Conservation (phyloP, 1,139 yeast species). For the Saccharomyces pastorianus region DNA sequence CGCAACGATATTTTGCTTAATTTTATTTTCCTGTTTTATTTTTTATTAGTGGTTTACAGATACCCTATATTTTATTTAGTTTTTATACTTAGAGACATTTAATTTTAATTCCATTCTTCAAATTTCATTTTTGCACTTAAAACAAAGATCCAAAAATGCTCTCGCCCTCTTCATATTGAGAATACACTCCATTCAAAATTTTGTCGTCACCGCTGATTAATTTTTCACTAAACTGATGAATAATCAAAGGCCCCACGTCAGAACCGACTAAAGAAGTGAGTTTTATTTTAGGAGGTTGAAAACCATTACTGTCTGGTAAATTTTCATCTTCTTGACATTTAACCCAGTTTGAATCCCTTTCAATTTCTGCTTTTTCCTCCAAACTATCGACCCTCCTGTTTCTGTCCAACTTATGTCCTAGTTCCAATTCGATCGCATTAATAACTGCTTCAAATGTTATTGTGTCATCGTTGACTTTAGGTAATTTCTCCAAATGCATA, state of each 20-base stretch:
- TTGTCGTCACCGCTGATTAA: constrained; percentile 4
- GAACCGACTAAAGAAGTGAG: constrained; percentile 28
- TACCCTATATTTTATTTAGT: background rate
- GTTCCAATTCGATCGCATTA: constrained; percentile 22
- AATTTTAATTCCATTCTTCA: background rate
- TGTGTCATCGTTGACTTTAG: constrained; percentile 19
- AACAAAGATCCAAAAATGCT: background rate
- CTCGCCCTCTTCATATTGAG: background rate
- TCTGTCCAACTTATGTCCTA: constrained; percentile 18
- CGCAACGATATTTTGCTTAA: background rate
- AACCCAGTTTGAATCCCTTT: constrained; percentile 28
- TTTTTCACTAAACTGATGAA: constrained; percentile 24
- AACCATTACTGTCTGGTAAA: constrained; percentile 7
- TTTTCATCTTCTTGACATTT: constrained; percentile 22
- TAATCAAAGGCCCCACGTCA: constrained; percentile 25
- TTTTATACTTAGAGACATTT: background rate
- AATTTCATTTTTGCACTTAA: background rate
- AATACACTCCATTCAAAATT: background rate
- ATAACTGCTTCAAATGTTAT: constrained; percentile 27
- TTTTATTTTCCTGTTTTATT: background rate
- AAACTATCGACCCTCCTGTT: constrained; percentile 7
- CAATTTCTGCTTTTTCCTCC: constrained; percentile 16
- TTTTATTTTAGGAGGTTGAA: constrained; percentile 18
- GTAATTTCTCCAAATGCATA: constrained; percentile 20
- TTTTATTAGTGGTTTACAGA: background rate